Base-by-base conservation (phyloP, 2,329 filamentous ascomycete species). In the Aspergillus sp. region DNA sequence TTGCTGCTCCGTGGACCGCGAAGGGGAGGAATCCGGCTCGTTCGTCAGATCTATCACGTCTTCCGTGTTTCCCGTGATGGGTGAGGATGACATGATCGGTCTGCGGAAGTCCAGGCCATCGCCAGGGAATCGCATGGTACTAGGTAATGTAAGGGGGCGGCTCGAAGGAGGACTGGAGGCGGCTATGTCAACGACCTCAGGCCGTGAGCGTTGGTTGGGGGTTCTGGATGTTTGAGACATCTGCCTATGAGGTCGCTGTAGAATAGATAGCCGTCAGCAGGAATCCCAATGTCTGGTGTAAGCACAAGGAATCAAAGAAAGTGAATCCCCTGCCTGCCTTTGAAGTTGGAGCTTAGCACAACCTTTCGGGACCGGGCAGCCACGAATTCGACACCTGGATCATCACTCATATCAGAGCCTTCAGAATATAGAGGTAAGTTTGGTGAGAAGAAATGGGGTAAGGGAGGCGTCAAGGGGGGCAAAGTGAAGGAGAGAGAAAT, bases 21-120 rank as follows among this genome's bases (percentile, higher is more conserved):
- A 52, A 28, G 62, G 57, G 28, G 62, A 64, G n/a, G 60, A 62
- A 38, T 71, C 69, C 1, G 69, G 62, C 5, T 73, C 73, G 27
- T 70, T 63, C 10, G 73, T 75, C 19, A 76, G 57, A 53, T 76
- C 72, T 32, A 76, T 74, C 6, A 73, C 62, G 43, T 69, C 63
- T 41, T 62, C 60, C 7, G 48, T 49, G 8, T 55, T 57, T 9
- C 7, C 26, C 6, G 19, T 39, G 5, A 6, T 32, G 26, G 55
- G 45, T n/a, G 59, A 48, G n/a, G 54, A 67, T 3, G 64, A 69
- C 63, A 70, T 67, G 10, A 69, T 62, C 1, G 79, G 79, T 49
- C 76, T 68, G 48, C 78, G 68, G 51, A 70, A 76, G 52, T 81
- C 79, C 40, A 72, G 65, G 3, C 78, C 77, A 64, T 80, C 75